Evolutionary conservation across 2,329 filamentous ascomycete genomes (phyloP).

Genomic region (Sporothrix luriei): DNA sequence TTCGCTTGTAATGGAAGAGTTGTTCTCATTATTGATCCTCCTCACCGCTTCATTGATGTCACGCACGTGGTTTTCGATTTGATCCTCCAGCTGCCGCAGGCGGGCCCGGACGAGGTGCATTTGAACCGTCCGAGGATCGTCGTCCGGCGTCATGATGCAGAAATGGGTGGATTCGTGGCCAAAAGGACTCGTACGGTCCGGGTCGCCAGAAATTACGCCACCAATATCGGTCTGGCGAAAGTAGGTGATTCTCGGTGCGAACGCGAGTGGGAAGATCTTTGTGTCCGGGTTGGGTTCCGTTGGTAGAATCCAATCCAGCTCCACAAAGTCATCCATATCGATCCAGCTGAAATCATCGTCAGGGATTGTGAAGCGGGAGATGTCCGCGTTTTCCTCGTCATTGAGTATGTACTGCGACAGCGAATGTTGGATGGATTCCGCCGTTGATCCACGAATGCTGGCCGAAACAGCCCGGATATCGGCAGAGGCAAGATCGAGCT

Average conservation of each 20-base stretch:
- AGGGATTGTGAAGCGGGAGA: conserved; percentile 91
- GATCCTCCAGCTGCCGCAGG: conserved; percentile 73
- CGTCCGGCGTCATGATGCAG: conserved; percentile 90
- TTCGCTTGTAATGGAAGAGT: conserved; percentile 54
- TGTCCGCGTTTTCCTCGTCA: conserved; percentile 63
- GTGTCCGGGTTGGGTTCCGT: conserved; percentile 89
- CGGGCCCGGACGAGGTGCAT: conserved; percentile 80
- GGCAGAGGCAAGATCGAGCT: conserved; percentile 86
- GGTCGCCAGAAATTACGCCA: conserved; percentile 75
- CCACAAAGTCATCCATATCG: conserved; percentile 99
- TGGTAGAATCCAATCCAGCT: conserved; percentile 93
- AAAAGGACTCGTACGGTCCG: conserved; percentile 82
- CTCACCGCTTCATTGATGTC: conserved; percentile 76
- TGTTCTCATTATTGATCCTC: conserved; percentile 55
- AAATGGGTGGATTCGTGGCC: conserved; percentile 91
- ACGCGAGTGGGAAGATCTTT: conserved; percentile 89
- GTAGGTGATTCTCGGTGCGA: conserved; percentile 93
- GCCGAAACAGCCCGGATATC: conserved; percentile 94
- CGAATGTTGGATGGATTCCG: conserved; percentile 68
- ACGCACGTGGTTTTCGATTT: conserved; percentile 74
- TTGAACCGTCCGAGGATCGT: conserved; percentile 87
- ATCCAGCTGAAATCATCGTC: conserved; percentile 97
- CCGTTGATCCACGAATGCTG: conserved; percentile 77
- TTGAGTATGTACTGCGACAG: conserved; percentile 56
- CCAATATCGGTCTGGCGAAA: conserved; percentile 95